Evolutionary conservation across 1,284 basidiomycete species (phyloP).

Genomic region (Ganoderma resinaceum): DNA sequence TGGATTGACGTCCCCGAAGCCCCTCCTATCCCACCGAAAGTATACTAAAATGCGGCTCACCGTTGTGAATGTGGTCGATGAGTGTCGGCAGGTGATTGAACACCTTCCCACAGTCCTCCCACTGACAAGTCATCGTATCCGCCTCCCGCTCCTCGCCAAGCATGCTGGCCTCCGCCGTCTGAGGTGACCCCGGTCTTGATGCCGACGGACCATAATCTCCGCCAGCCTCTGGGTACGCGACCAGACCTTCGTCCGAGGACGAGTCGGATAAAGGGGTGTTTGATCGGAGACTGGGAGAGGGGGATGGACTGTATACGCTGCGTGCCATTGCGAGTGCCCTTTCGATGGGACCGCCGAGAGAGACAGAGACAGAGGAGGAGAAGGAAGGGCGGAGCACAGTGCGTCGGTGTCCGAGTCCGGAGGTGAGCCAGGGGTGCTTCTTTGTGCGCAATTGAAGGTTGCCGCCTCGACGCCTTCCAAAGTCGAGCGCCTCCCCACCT

Average conservation of each 20-base stretch:
- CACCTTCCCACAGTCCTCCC: conserved; percentile 78
- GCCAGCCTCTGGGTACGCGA: conserved; percentile 23
- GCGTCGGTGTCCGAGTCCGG: not conserved
- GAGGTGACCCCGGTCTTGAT: conserved; percentile 40
- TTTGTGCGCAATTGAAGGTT: not conserved
- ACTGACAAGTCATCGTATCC: conserved; percentile 63
- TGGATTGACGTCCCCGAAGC: too few species aligned
- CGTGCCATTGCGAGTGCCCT: conserved; percentile 36
- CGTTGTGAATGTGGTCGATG: conserved; percentile 81
- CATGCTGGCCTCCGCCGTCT: conserved; percentile 29
- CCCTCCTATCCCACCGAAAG: too few species aligned
- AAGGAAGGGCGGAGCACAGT: not conserved
- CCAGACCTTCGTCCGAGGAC: conserved; percentile 35
- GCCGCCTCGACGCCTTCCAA: not conserved
- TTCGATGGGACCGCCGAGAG: not conserved
- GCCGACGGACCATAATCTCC: conserved; percentile 28
- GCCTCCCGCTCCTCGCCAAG: conserved; percentile 29
- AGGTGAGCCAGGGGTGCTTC: not conserved
- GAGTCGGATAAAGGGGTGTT: conserved; percentile 39
- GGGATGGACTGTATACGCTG: conserved; percentile 43
- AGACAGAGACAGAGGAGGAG: not conserved
- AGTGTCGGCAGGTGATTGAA: conserved; percentile 76
- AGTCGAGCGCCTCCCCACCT: not conserved
- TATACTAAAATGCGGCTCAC: conserved; percentile 49
- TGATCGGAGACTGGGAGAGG: conserved; percentile 41